A percentile compares a stretch with the other conserved stretches of the same genome.
Evolutionary conservation across 2,329 filamentous ascomycete species (phyloP).

Genomic region (Lizonia empirigonia): DNA sequence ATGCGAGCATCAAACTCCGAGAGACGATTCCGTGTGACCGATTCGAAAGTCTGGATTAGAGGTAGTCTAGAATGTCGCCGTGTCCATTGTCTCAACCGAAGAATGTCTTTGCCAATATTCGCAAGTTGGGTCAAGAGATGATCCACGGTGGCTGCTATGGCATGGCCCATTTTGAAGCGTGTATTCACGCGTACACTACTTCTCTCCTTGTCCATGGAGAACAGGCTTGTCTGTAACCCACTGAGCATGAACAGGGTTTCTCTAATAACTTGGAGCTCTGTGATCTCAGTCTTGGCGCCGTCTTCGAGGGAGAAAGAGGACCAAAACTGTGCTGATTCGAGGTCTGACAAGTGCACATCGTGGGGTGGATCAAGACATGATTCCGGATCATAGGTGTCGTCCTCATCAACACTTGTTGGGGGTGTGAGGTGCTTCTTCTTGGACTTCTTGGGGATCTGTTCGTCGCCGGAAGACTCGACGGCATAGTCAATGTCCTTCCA

Average conservation of each 20-base stretch:
- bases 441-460: constrained; percentile 47
- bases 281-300: constrained; percentile 51
- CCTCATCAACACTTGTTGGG: constrained; percentile 47
- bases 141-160: constrained; percentile 40
- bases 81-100: constrained; percentile 57
- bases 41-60: constrained; percentile 71
- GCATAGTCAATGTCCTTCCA: constrained; percentile 74
- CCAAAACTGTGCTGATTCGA: constrained; percentile 59
- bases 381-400: constrained; percentile 45
- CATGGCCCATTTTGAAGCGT: constrained; percentile 49
- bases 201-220: constrained; percentile 50
- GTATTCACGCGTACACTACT: constrained; percentile 43
- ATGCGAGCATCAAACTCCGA: constrained; percentile 63
- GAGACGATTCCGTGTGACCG: constrained; percentile 64
- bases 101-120: constrained; percentile 55
- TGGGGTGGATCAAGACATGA: constrained; percentile 40
- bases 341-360: constrained; percentile 38
- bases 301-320: constrained; percentile 21
- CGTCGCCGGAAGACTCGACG: constrained; percentile 68
- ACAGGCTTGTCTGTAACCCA: constrained; percentile 77
- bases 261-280: constrained; percentile 74
- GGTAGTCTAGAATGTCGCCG: constrained; percentile 42
- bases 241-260: constrained; percentile 86
- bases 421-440: constrained; percentile 32
- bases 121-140: constrained; percentile 54